These are phyloP conservation scores for Zalaria obscura DNA, from an alignment of 2,329 filamentous ascomycete genomes.

Conservation along the genomic window DNA sequence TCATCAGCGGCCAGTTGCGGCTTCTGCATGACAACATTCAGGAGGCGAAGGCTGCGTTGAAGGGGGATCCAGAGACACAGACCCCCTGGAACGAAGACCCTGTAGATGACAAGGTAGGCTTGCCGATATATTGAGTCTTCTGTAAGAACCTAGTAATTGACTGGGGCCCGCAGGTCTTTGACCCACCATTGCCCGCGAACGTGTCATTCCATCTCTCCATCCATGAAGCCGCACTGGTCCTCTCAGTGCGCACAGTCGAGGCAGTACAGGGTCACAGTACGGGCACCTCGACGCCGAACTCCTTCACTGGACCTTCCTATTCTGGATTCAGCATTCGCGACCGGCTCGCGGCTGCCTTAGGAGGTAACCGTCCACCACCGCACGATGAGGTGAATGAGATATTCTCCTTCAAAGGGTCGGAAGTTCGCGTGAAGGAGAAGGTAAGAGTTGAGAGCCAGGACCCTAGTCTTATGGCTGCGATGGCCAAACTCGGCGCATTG, in stretches of 20 bases:
- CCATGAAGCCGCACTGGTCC: slow-evolving; percentile 39
- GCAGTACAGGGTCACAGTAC: slow-evolving; percentile 14
- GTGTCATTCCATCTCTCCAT: slow-evolving; percentile 56
- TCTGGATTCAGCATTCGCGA: slow-evolving; percentile 45
- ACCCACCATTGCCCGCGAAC: slow-evolving; percentile 47
- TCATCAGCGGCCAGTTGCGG: slow-evolving; percentile 44
- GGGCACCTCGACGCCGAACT: slow-evolving; percentile 18
- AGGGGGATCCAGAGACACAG: slow-evolving; percentile 35
- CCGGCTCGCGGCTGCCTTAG: slow-evolving; percentile 34
- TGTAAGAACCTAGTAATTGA: not conserved
- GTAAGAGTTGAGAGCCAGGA: slow-evolving; percentile 79
- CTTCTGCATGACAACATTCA: slow-evolving; percentile 46
- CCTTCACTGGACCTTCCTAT: slow-evolving; percentile 19
- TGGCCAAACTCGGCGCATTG: slow-evolving; percentile 69
- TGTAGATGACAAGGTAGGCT: slow-evolving; percentile 39
- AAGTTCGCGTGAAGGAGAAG: slow-evolving; percentile 82
- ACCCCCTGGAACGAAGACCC: slow-evolving; percentile 40
- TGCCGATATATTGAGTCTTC: too few species aligned
- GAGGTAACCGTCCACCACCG: slow-evolving; percentile 22
- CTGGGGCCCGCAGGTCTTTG: slow-evolving; percentile 27
- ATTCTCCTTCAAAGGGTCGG: slow-evolving; percentile 54
- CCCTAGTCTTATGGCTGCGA: slow-evolving; percentile 68
- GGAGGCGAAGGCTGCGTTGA: slow-evolving; percentile 45
- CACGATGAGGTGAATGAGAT: slow-evolving; percentile 58
- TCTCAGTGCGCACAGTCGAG: slow-evolving; percentile 59